Conservation (phyloP, 2,329 filamentous ascomycete genomes). For the Epichloe sylvatica region DNA sequence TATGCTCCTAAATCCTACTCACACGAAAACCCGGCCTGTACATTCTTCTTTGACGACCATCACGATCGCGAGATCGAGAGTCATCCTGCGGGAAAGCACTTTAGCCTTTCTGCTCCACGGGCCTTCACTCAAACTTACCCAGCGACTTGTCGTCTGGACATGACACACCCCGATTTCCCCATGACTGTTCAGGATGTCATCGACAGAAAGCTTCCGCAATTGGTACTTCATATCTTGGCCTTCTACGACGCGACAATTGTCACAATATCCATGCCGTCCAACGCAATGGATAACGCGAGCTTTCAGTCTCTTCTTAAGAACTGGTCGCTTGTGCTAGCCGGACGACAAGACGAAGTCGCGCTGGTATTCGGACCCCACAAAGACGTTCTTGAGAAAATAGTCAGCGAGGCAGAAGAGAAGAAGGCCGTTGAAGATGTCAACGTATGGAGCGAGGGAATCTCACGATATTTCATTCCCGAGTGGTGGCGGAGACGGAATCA, state of each 20-base stretch:
- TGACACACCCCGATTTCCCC: conserved; percentile 1
- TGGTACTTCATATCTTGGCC: conserved; percentile 3
- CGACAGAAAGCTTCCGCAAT: conserved; percentile 3
- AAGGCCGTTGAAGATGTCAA: not conserved
- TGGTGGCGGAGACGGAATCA: conserved; percentile 2
- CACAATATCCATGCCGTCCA: conserved; percentile 3
- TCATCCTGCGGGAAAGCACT: conserved; percentile 2
- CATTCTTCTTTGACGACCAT: conserved; percentile 3
- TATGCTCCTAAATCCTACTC: conserved; percentile 4
- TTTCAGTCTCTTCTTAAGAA: conserved; percentile 4
- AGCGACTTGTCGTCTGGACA: not conserved
- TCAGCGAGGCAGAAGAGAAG: conserved; percentile 2
- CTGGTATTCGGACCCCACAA: not conserved
- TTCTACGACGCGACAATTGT: conserved; percentile 5
- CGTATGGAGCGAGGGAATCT: not conserved
- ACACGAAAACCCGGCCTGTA: conserved; percentile 2
- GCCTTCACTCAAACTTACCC: conserved; percentile 6
- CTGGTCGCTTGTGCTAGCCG: conserved; percentile 5
- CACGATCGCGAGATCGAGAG: not conserved
- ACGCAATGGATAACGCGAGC: conserved; percentile 4
- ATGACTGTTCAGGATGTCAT: conserved; percentile 4
- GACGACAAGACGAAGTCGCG: not conserved
- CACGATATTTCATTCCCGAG: not conserved
- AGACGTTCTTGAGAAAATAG: conserved; percentile 2
- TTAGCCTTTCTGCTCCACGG: not conserved